These are phyloP conservation scores for Lanzia echinophila DNA, from an alignment of 2,329 filamentous ascomycete species.

Conservation along the genomic window DNA sequence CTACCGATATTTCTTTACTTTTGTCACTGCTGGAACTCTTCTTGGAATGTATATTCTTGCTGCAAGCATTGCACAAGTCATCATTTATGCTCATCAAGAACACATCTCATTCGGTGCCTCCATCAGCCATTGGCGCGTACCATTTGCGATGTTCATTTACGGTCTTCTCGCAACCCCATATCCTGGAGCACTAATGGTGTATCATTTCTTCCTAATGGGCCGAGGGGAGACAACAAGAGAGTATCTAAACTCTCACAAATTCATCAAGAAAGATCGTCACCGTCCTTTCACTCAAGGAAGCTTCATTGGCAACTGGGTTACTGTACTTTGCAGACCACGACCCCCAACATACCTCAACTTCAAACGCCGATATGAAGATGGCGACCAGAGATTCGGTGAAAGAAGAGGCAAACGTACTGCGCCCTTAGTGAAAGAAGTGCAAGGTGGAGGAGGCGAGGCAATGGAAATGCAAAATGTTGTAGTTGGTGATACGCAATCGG, in stretches of 20 bases:
- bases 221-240: conserved; percentile 93
- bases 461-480: conserved; percentile 58
- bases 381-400: conserved; percentile 74
- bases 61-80: conserved; percentile 72
- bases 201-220: conserved; percentile 86
- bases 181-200: conserved; percentile 74
- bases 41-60: conserved; percentile 70
- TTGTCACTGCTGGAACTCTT: conserved; percentile 73
- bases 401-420: conserved; percentile 46
- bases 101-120: conserved; percentile 60
- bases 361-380: conserved; percentile 67
- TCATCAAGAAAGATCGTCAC: conserved; percentile 84
- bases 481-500: conserved; percentile 24
- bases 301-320: conserved; percentile 69
- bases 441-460: conserved; percentile 57
- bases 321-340: conserved; percentile 75
- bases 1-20: conserved; percentile 96
- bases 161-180: conserved; percentile 69
- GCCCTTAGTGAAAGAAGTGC: conserved; percentile 42
- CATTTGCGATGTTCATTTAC: conserved; percentile 86
- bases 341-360: conserved; percentile 86
- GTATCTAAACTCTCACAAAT: conserved; percentile 94
- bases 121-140: conserved; percentile 65
- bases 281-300: conserved; percentile 79
- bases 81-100: conserved; percentile 61